Evolutionary conservation across 305 asterid species (phyloP).

Genomic region (Solanum hybrid): DNA sequence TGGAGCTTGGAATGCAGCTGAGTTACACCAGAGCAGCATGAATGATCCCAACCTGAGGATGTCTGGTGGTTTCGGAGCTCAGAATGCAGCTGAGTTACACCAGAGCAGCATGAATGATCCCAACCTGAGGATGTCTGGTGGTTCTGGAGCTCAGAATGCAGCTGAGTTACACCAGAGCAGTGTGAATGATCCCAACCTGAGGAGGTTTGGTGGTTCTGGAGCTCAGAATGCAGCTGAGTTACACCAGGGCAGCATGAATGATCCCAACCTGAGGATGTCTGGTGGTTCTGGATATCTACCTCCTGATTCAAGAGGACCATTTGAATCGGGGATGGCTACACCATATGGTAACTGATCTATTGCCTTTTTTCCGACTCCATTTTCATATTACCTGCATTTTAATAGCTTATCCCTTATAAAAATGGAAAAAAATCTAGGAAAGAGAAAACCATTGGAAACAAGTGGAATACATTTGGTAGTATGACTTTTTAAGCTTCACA

Average conservation of each 20-base stretch:
- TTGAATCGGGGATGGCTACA: slow-evolving; percentile 8
- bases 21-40: neutral
- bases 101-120: neutral
- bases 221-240: slow-evolving; percentile 7
- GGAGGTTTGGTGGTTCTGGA: slow-evolving; percentile 3
- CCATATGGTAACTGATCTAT: slow-evolving; percentile 15
- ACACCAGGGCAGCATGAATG: slow-evolving; percentile 3
- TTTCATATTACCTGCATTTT: neutral
- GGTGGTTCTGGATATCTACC: slow-evolving; percentile 5
- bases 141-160: slow-evolving; percentile 5
- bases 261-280: slow-evolving; percentile 4
- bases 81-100: neutral
- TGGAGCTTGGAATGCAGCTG: neutral
- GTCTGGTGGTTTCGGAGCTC: neutral
- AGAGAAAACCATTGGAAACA: neutral
- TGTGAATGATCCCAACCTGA: slow-evolving; percentile 5
- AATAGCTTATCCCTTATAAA: neutral
- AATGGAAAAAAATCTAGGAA: neutral
- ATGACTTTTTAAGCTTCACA: neutral
- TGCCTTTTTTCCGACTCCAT: neutral
- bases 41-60: neutral
- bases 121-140: neutral
- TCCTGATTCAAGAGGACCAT: slow-evolving; percentile 7
- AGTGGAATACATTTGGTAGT: neutral
- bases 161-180: slow-evolving; percentile 6